Evolutionary conservation across 2,329 filamentous ascomycete genomes (phyloP), one percentile per base, ranked within the genome.

Genomic region (Fusarium praegraminearum): DNA sequence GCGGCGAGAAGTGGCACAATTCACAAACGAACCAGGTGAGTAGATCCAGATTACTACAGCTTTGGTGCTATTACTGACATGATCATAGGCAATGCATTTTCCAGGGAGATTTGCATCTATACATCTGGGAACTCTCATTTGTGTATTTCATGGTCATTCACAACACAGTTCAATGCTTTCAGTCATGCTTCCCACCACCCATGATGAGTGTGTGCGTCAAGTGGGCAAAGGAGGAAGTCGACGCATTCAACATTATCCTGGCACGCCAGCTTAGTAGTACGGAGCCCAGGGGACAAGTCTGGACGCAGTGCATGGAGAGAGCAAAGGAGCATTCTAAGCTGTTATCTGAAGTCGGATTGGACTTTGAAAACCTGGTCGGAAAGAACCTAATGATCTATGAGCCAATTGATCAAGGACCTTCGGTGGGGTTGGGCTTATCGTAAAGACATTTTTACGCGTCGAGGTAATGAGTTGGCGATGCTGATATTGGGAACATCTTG

Each of bases 181-280:
- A 97, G 76, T 83, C 85, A 55, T 97, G 93, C 78, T 98, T 98
- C 77, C 91, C 94, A 13, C 87, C 93, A 28, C 85, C 90, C 16
- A 93, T 96, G 83, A 97, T 96, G 87, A 97, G 93, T 75, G 94
- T 94, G 1, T 97, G 94, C 74, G 95, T 99, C 74, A 97, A 95
- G 77, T 99, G 96, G 96, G 94, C 94, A n/a, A 98, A 98, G 80
- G 91, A 96, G 73, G 90, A 97, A 77, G 89, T 98, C 2, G 94
- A 98, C 73, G 90, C 90, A 3, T 98, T 98, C 83, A 98, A 98
- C 75, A 86, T 85, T 46, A 89, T 96, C 52, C 84, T 99, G 38
- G 89, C 87, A 36, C 86, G 95, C 62, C 96, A 98, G 80, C 83
- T 99, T 65, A 97, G 93, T 80, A 94, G 92, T 76, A 92, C 96